Conservation (phyloP, 2,329 filamentous ascomycete genomes). For the Pyrenochaeta sp. region DNA sequence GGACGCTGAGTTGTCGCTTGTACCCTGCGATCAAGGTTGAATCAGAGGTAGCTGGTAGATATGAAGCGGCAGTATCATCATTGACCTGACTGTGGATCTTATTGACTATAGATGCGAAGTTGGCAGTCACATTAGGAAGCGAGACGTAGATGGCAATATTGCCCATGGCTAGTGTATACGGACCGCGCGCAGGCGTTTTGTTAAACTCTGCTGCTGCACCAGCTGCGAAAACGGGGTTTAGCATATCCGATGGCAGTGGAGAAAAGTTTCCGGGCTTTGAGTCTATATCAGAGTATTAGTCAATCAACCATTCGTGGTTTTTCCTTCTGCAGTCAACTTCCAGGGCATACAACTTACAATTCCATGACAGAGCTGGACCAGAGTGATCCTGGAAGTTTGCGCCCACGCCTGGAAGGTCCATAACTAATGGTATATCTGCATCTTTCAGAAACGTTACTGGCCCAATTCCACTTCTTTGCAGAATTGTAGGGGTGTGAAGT, state of each 20-base stretch:
- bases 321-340: no score
- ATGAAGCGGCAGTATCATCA: not conserved
- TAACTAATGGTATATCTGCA: conserved; percentile 57
- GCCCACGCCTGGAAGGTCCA: conserved; percentile 68
- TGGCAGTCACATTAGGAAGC: conserved; percentile 4
- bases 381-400: conserved; percentile 68
- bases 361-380: conserved; percentile 4
- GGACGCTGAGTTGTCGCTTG: conserved; percentile 5
- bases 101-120: conserved; percentile 2
- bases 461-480: conserved; percentile 69
- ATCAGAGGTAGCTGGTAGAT: conserved; percentile 8
- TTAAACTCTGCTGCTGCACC: conserved; percentile 6
- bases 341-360: not conserved
- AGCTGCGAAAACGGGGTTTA: conserved; percentile 4
- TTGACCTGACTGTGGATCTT: conserved; percentile 1
- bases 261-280: conserved; percentile 10
- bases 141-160: conserved; percentile 10
- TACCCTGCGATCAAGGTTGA: conserved; percentile 10
- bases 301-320: no score
- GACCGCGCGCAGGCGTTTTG: conserved; percentile 9
- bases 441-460: conserved; percentile 55
- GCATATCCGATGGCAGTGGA: conserved; percentile 9
- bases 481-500: conserved; percentile 60
- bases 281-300: conserved; percentile 1
- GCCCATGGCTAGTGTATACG: conserved; percentile 12